Evolutionary conservation across 192 early-diverging fungal genomes (phyloP).

Genomic region (Piromyces finnis): DNA sequence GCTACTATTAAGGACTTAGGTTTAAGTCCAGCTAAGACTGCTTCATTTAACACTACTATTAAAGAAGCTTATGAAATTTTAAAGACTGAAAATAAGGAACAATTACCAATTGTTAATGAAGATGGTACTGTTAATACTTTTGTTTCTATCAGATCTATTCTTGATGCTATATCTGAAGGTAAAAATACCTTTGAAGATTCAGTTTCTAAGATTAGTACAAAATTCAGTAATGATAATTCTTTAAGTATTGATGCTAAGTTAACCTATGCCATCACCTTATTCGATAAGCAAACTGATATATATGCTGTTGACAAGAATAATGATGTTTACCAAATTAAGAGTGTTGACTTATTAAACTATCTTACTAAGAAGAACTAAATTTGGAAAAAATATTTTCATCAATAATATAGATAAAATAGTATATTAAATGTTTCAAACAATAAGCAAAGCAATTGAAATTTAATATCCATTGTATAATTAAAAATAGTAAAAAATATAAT

Average conservation of each 20-base stretch:
- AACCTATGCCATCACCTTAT: not conserved
- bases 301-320: not conserved
- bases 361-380: not conserved
- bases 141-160: not conserved
- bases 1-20: not conserved
- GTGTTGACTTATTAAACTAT: not conserved
- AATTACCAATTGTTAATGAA: not conserved
- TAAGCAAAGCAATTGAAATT: too few relatives aligned
- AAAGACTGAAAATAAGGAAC: not conserved
- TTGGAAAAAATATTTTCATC: too few relatives aligned
- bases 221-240: not conserved
- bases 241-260: not conserved
- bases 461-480: too few relatives aligned
- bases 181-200: not conserved
- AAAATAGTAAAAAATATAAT: too few relatives aligned
- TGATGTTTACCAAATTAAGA: not conserved
- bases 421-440: too few relatives aligned
- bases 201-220: not conserved
- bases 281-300: not conserved
- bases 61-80: not conserved
- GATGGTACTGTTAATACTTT: not conserved
- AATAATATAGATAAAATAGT: too few relatives aligned
- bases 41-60: not conserved
- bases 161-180: not conserved
- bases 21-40: not conserved